These are phyloP conservation scores for Exophiala sp. DNA, from an alignment of 2,329 filamentous ascomycete genomes.

Conservation along the genomic window DNA sequence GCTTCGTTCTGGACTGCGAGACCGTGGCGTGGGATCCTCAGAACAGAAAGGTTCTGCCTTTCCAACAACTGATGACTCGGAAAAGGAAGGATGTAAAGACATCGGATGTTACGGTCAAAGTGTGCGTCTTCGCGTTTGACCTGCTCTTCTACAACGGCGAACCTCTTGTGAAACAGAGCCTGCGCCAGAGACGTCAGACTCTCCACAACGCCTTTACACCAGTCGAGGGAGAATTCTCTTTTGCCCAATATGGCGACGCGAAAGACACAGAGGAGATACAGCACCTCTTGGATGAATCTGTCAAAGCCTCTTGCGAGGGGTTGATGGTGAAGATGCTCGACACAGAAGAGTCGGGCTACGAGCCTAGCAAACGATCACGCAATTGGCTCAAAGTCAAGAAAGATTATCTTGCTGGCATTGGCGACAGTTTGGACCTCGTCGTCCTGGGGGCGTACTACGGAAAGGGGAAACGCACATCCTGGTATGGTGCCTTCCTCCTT, in stretches of 20 bases:
- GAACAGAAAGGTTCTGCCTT: constrained; percentile 92
- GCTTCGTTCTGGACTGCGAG: constrained; percentile 97
- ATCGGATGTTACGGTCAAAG: constrained; percentile 92
- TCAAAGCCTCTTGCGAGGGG: constrained; percentile 93
- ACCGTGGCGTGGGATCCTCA: constrained; percentile 93
- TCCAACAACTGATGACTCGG: constrained; percentile 96
- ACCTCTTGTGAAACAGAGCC: constrained; percentile 75
- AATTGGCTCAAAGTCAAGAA: constrained; percentile 99
- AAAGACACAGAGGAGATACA: constrained; percentile 92
- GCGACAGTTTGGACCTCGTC: constrained; percentile 92
- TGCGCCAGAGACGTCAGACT: constrained; percentile 75
- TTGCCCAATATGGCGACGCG: constrained; percentile 80
- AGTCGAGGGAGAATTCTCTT: constrained; percentile 82
- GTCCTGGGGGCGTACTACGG: constrained; percentile 92
- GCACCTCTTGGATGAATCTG: constrained; percentile 81
- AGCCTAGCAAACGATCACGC: constrained; percentile 89
- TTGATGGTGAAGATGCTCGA: constrained; percentile 99
- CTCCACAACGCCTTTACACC: constrained; percentile 67
- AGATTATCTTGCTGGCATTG: constrained; percentile 88
- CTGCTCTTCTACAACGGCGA: constrained; percentile 89
- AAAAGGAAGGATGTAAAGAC: constrained; percentile 96
- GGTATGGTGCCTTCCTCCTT: constrained; percentile 91
- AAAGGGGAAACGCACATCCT: constrained; percentile 88
- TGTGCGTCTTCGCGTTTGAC: constrained; percentile 96
- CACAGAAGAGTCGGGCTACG: constrained; percentile 84